Conservation (phyloP, 2,329 filamentous ascomycete genomes). For the Aspergillus sp. region DNA sequence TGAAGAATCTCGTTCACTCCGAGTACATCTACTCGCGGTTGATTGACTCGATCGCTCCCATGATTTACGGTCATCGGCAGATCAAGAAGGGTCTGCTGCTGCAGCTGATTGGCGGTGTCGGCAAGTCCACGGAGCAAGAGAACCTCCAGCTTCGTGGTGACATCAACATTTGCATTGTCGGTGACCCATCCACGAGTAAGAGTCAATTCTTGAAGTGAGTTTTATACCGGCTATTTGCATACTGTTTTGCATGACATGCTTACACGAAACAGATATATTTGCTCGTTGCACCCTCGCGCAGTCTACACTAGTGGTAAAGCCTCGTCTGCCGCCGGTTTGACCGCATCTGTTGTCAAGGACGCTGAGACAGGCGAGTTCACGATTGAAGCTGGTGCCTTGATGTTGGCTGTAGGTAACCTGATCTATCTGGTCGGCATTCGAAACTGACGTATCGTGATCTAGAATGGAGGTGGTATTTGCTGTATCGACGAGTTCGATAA, state of each 20-base stretch:
- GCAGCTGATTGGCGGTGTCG: conserved; percentile 93
- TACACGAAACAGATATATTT: conserved; percentile 69
- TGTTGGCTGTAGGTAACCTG: conserved; percentile 69
- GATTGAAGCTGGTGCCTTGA: conserved; percentile 95
- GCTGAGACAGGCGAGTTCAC: conserved; percentile 99
- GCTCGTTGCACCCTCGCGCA: conserved; percentile 91
- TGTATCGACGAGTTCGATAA: conserved; percentile 99
- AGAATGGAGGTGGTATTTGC: conserved; percentile 84
- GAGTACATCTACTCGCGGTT: conserved; percentile 93
- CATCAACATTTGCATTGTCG: conserved; percentile 98
- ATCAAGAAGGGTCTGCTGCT: conserved; percentile 96
- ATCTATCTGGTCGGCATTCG: not conserved
- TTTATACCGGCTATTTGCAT: too few species aligned
- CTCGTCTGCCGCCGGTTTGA: conserved; percentile 94
- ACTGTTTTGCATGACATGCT: not conserved
- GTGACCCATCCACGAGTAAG: conserved; percentile 94
- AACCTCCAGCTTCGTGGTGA: conserved; percentile 95
- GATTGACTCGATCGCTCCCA: conserved; percentile 91
- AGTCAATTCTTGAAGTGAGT: conserved; percentile 87
- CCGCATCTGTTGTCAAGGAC: conserved; percentile 94
- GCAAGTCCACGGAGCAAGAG: conserved; percentile 80
- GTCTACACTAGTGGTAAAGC: conserved; percentile 98
- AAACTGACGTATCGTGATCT: not conserved
- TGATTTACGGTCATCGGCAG: conserved; percentile 95
- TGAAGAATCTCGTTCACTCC: conserved; percentile 90